Conservation (phyloP, 108 stramenopile species). For the Asterionellopsis glacialis region DNA sequence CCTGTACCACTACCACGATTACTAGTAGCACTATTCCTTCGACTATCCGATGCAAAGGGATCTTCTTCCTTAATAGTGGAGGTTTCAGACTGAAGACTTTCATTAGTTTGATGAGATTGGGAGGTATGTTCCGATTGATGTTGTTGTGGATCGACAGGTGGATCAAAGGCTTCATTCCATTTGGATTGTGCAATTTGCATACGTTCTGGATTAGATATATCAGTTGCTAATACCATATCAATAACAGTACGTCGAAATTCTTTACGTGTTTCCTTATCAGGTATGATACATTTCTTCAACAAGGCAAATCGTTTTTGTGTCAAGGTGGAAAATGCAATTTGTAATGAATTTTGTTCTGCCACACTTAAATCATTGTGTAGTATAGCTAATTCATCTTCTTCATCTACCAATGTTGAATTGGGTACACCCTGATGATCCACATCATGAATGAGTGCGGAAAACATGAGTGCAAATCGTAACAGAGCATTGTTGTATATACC, state of each 20-base stretch:
- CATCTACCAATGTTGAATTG: constrained; percentile 23
- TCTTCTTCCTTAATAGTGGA: too few relatives aligned
- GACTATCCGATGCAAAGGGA: too few relatives aligned
- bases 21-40: too few relatives aligned
- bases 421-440: constrained; percentile 29
- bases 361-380: constrained; percentile 19
- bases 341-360: constrained; percentile 21
- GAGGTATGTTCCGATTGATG: too few relatives aligned
- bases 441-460: constrained; percentile 28
- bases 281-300: constrained; percentile 11
- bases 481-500: constrained; percentile 23
- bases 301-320: constrained; percentile 13
- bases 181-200: constrained; percentile 7
- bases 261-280: constrained; percentile 4
- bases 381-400: constrained; percentile 10
- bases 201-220: constrained; percentile 22
- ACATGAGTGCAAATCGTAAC: constrained; percentile 22
- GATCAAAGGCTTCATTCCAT: constrained; percentile 23
- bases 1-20: too few relatives aligned
- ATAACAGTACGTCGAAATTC: constrained; percentile 20
- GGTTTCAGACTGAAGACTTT: too few relatives aligned
- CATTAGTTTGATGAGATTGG: too few relatives aligned
- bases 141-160: background rate
- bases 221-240: constrained; percentile 22
- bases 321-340: constrained; percentile 20